Evolutionary conservation across 768 basidiomycete species (phyloP).

Genomic region (Mrakia gelida): DNA sequence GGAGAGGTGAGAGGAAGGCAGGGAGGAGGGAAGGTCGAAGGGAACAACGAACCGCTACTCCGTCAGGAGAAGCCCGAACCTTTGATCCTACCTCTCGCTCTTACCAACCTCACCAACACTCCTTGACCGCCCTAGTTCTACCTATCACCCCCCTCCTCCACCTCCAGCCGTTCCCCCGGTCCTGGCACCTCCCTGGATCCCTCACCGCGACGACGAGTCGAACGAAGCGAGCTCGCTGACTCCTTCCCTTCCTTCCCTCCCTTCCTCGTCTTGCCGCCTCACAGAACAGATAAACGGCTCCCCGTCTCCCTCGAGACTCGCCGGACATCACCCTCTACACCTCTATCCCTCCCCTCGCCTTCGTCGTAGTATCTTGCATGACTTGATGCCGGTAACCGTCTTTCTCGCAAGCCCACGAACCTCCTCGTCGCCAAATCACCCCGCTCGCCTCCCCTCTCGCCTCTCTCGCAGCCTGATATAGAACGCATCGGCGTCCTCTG

Average conservation of each 20-base stretch:
- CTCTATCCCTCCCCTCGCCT: not conserved
- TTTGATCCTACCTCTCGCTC: conserved; percentile 2
- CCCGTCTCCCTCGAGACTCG: not conserved
- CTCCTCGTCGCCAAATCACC: not conserved
- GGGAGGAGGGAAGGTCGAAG: not conserved
- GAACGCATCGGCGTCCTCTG: no score
- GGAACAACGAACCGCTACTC: not conserved
- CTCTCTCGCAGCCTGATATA: no score
- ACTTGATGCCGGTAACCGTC: not conserved
- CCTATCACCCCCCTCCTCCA: not conserved
- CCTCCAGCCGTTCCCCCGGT: no score
- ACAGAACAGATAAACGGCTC: conserved; percentile 6
- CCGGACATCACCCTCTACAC: not conserved
- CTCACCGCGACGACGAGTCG: not conserved
- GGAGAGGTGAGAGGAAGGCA: not conserved
- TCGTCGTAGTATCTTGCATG: conserved; percentile 1
- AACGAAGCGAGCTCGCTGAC: conserved; percentile 3
- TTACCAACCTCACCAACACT: not conserved
- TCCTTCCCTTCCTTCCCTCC: not conserved
- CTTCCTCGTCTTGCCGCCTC: not conserved
- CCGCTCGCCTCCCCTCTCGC: no score
- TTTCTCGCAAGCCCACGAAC: no score
- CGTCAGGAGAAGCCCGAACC: conserved; percentile 2
- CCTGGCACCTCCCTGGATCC: not conserved
- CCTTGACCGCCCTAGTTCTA: not conserved